Base-by-base conservation (phyloP, 495 filamentous ascomycete species). In the Penicillium cosmopolitanum region DNA sequence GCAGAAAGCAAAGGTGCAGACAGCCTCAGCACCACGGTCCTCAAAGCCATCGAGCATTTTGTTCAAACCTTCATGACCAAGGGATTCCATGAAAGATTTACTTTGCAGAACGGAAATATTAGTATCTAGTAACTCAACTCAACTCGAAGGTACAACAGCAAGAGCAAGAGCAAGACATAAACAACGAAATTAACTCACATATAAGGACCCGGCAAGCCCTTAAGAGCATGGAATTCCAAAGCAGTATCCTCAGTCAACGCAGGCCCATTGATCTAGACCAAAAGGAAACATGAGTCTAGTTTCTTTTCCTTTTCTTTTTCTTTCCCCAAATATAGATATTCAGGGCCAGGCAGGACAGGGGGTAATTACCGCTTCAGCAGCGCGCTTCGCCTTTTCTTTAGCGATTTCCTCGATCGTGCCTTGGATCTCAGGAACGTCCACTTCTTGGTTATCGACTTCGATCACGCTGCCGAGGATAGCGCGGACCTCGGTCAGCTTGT, bases 221-320 rank as follows among this genome's bases (percentile, higher is more conserved):
- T 85, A 50, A 97, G 78, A 10, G 93, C 93, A 68, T 90, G 87
- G 75, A 98, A 99, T 76, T 91, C 93, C 28, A 99, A 81, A 66
- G 89, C 91, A 12, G 95, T 98, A 76, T 99, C 95, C 72, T 99
- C 95, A 19, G 96, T 94, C 52, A 99, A 81, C 35, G 96, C 96
- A 15, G 95, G 93, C 0, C 93, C 95, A 60, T 85, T 72, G 50
- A 95, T 73, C 92, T 96, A 54, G 31, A 38, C 8, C 28, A 31
- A 2, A 31, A 31, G 28, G 0, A 28, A 2, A 4, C 2, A 31
- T 31, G 7, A 31, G 28, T 31, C 6, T 8, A 8, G 6, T 31
- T 31, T 31, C 5, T 31, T 31, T 1, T 31, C 2, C 5, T 7
- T 31, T 31, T 31, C 28, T n/a, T n/a, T n/a, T n/a, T n/a, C n/a